phyloP scores from a whole-genome alignment of 148 eudicot genomes.

The Euryodendron excelsum region DNA sequence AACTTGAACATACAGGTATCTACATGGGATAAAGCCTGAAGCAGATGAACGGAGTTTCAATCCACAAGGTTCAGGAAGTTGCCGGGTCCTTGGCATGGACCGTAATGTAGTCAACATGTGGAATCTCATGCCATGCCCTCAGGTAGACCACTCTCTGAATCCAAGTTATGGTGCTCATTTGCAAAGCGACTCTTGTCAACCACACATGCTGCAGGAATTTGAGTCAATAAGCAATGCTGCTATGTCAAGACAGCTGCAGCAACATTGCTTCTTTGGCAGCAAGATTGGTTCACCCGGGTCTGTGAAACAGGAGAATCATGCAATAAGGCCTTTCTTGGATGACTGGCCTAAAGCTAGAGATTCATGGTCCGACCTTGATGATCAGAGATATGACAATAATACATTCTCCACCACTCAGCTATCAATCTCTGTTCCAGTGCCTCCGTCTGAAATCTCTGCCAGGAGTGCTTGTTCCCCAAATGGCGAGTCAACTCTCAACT shows the following conservation, averaged over 20 bases:
- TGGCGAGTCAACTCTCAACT: constrained; percentile 9
- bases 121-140: constrained; percentile 32
- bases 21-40: constrained; percentile 33
- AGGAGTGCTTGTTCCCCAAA: constrained; percentile 25
- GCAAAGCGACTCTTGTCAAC: constrained; percentile 23
- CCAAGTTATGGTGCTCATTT: constrained; percentile 29
- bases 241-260: constrained; percentile 35
- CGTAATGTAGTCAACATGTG: constrained; percentile 27
- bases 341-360: constrained; percentile 44
- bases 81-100: constrained; percentile 24
- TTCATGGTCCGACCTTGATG: constrained; percentile 37
- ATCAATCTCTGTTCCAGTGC: too few species aligned
- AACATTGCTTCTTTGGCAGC: constrained; percentile 46
- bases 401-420: constrained; percentile 40
- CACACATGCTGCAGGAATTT: constrained; percentile 24
- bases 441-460: too few species aligned
- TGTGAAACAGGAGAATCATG: constrained; percentile 35
- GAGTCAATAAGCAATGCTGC: constrained; percentile 25
- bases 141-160: constrained; percentile 24
- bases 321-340: constrained; percentile 42
- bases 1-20: constrained; percentile 27
- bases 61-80: constrained; percentile 32
- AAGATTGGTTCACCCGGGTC: constrained; percentile 26
- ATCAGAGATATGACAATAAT: constrained; percentile 31
- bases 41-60: constrained; percentile 32